Conservation (phyloP, 495 filamentous ascomycete genomes). For the Aspergillus saccharolyticus region DNA sequence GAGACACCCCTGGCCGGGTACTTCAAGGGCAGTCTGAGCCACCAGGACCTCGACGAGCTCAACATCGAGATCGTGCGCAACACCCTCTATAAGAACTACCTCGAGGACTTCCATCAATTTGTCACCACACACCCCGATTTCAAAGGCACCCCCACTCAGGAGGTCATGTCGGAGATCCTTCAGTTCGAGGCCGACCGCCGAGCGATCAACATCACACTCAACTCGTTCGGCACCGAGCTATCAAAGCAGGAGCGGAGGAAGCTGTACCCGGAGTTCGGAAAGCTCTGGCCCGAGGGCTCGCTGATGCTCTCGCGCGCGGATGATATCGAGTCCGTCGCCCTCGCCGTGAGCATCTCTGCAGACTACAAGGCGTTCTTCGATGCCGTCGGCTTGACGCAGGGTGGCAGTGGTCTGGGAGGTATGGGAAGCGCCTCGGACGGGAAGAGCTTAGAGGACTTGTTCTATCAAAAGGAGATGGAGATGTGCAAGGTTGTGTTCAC, state of each 20-base stretch:
- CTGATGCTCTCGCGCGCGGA: conserved; percentile 93
- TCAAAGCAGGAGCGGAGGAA: conserved; percentile 92
- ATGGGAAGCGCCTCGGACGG: conserved; percentile 80
- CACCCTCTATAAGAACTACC: conserved; percentile 98
- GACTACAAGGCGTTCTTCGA: conserved; percentile 97
- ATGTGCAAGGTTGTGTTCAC: conserved; percentile 93
- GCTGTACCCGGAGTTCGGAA: conserved; percentile 88
- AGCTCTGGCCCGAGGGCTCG: conserved; percentile 88
- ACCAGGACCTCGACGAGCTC: conserved; percentile 95
- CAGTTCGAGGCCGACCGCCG: conserved; percentile 95
- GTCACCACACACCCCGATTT: conserved; percentile 82
- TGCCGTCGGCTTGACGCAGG: conserved; percentile 76
- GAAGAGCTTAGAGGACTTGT: conserved; percentile 92
- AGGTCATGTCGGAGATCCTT: conserved; percentile 90
- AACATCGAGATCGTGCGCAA: conserved; percentile 99
- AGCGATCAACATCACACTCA: conserved; percentile 98
- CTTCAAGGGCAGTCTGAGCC: conserved; percentile 91
- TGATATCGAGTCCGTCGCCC: conserved; percentile 85
- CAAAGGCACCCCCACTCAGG: conserved; percentile 79
- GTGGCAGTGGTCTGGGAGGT: conserved; percentile 67
- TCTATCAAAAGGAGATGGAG: conserved; percentile 99
- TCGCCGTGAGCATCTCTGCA: conserved; percentile 83
- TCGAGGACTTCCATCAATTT: conserved; percentile 94
- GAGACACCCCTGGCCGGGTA: conserved; percentile 94
- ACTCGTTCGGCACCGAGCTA: conserved; percentile 97